Evolutionary conservation across 164 flowering plant species (phyloP), one percentile per base, ranked within the genome.

Genomic region (Liriodendron chinense): DNA sequence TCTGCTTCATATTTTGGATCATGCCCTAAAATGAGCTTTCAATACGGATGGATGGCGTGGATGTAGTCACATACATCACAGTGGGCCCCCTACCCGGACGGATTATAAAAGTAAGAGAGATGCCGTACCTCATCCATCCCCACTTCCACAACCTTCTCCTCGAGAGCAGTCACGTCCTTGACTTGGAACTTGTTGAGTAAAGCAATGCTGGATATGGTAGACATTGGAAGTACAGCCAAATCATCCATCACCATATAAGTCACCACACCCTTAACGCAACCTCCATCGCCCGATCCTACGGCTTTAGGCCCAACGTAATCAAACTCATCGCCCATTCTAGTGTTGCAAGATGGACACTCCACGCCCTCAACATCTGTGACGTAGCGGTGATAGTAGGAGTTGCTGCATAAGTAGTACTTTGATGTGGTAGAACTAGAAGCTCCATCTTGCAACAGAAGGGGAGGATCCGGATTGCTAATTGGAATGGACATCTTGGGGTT

Each of bases 241-340:
- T 85, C 79, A 82, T 89, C 90, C 83, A 72, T 81, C 9, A 86
- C 79, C 82, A 80, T 84, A 69, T 87, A 89, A 0, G 86, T 81
- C 21, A 84, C 84, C 53, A 82, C 68, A 1, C 78, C 87, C 64
- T 82, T 82, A 71, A 85, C 89, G 74, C 62, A 83, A 3, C 87
- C 87, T 13, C 63, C 21, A 7, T 47, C 9, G 43, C 4, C 57
- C 57, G 57, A 53, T 14, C 12, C 16, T 53, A 10, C 57, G 1
- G 18, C 1, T 14, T 2, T 53, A 53, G 16, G 43, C 4, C 43
- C 43, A 34, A 34, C 43, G 4, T 34, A 2, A 5, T 2, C 3
- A 34, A 34, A 4, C 57, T 53, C 57, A 9, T 1, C 16, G 2
- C 1, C 14, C 57, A 53, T 53, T 9, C 7, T 53, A 8, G 4